Evolutionary conservation across 2,329 filamentous ascomycete genomes (phyloP).

Genomic region (Samsoniella hepiali): DNA sequence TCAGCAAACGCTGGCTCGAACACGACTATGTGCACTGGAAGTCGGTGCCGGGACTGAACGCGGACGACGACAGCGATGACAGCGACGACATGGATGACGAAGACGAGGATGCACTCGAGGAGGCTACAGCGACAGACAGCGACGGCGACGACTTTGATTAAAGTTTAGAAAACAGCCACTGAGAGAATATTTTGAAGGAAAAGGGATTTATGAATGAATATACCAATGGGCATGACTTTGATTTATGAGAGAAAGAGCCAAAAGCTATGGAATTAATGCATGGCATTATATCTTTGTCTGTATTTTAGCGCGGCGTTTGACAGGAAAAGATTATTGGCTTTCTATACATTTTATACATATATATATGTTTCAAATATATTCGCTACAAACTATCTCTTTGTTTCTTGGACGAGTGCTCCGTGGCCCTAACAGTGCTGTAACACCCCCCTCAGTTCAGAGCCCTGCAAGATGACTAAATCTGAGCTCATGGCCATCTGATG

Average conservation of each 20-base stretch:
- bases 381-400: not conserved
- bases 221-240: not conserved
- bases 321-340: conserved; percentile 11
- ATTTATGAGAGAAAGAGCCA: not conserved
- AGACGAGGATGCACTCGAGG: conserved; percentile 44
- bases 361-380: not conserved
- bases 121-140: conserved; percentile 50
- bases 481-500: too few relatives aligned
- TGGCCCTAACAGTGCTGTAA: too few relatives aligned
- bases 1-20: conserved; percentile 84
- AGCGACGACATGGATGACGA: conserved; percentile 50
- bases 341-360: not conserved
- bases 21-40: conserved; percentile 80
- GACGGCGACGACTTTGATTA: conserved; percentile 42
- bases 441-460: too few relatives aligned
- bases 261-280: not conserved
- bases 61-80: conserved; percentile 53
- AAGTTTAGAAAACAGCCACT: not conserved
- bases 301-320: conserved; percentile 13
- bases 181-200: not conserved
- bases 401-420: too few relatives aligned
- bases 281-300: conserved; percentile 7
- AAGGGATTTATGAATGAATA: not conserved
- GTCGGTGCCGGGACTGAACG: conserved; percentile 66
- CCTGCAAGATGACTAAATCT: too few relatives aligned